A percentile compares a stretch with the other conserved stretches of the same genome.
phyloP scores from a whole-genome alignment of 2,329 filamentous ascomycete genomes.

The Aulographum hederae region DNA sequence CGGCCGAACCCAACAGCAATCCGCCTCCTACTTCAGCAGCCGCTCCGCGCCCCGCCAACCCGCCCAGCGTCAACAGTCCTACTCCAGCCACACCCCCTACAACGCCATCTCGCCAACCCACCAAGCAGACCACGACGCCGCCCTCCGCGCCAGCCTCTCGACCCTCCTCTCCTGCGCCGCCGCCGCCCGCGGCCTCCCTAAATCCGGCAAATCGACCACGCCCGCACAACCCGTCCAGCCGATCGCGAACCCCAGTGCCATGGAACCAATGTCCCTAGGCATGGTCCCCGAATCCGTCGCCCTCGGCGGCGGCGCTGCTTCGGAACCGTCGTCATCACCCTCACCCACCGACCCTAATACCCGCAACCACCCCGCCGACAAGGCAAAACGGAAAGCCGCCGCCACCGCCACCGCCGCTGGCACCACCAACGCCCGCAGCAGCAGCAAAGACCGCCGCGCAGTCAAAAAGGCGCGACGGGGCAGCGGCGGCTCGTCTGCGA shows the following conservation, averaged over 20 bases:
- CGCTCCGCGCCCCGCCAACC: slow-evolving; percentile 13
- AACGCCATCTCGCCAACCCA: slow-evolving; percentile 57
- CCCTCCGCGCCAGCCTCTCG: slow-evolving; percentile 79
- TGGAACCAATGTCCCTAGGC: slow-evolving; percentile 35
- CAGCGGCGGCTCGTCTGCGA: slow-evolving; percentile 3
- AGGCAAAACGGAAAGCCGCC: slow-evolving; percentile 26
- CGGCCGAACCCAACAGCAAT: slow-evolving; percentile 27
- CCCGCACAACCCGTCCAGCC: slow-evolving; percentile 4
- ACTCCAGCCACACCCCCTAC: slow-evolving; percentile 34
- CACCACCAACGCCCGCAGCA: slow-evolving; percentile 15
- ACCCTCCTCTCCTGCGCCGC: slow-evolving; percentile 90
- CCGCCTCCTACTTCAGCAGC: slow-evolving; percentile 23
- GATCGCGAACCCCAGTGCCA: slow-evolving; percentile 11
- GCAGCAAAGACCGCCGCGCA: slow-evolving; percentile 24
- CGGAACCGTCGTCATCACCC: slow-evolving; percentile 4
- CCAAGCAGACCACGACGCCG: slow-evolving; percentile 82
- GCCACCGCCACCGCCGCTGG: slow-evolving; percentile 8
- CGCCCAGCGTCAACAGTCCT: slow-evolving; percentile 19
- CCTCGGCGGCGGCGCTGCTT: slow-evolving; percentile 20
- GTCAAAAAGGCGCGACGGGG: slow-evolving; percentile 24
- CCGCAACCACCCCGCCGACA: slow-evolving; percentile 10
- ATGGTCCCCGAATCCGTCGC: slow-evolving; percentile 42
- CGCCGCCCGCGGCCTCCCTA: slow-evolving; percentile 66
- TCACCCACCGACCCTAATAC: neutral
- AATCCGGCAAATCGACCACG: slow-evolving; percentile 20